These are phyloP conservation scores for Phytophthora pistaciae DNA, from an alignment of 352 stramenopile genomes.

Conservation along the genomic window DNA sequence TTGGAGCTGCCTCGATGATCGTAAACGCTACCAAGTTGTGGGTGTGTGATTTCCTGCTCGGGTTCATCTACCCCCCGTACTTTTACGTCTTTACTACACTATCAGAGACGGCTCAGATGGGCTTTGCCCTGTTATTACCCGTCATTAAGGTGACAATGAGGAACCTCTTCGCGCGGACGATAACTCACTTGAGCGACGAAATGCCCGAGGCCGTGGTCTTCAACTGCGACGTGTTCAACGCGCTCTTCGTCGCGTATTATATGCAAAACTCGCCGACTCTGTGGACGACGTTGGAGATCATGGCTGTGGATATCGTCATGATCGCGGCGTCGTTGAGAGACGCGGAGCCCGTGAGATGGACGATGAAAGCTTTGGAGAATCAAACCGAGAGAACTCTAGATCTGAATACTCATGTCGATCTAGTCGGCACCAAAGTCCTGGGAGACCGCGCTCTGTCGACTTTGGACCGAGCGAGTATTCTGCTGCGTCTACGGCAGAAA, in stretches of 20 bases:
- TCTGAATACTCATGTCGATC: not conserved
- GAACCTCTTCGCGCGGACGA: slow-evolving; percentile 16
- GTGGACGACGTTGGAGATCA: slow-evolving; percentile 24
- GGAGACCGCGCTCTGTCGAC: too few species aligned
- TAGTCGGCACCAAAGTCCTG: not conserved
- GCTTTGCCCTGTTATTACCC: slow-evolving; percentile 22
- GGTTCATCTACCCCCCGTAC: slow-evolving; percentile 25
- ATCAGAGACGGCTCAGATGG: slow-evolving; percentile 1
- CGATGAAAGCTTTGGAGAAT: too few species aligned
- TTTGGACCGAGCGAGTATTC: not conserved
- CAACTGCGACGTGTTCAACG: slow-evolving; percentile 34
- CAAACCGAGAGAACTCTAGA: not conserved
- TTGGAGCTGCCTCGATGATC: slow-evolving; percentile 8
- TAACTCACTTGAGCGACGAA: slow-evolving; percentile 23
- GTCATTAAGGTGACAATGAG: slow-evolving; percentile 20
- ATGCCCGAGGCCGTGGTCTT: slow-evolving; percentile 29
- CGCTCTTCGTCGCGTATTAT: slow-evolving; percentile 28
- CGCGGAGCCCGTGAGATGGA: not conserved
- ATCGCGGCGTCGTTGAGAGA: slow-evolving; percentile 15
- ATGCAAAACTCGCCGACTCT: slow-evolving; percentile 34
- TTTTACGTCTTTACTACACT: slow-evolving; percentile 27
- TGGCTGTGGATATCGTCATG: slow-evolving; percentile 21
- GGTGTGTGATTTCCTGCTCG: slow-evolving; percentile 22
- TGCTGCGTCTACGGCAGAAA: not conserved
- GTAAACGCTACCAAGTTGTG: slow-evolving; percentile 17